Conservation (phyloP, 2,329 filamentous ascomycete genomes). For the Beauveria scarabaeidicola region DNA sequence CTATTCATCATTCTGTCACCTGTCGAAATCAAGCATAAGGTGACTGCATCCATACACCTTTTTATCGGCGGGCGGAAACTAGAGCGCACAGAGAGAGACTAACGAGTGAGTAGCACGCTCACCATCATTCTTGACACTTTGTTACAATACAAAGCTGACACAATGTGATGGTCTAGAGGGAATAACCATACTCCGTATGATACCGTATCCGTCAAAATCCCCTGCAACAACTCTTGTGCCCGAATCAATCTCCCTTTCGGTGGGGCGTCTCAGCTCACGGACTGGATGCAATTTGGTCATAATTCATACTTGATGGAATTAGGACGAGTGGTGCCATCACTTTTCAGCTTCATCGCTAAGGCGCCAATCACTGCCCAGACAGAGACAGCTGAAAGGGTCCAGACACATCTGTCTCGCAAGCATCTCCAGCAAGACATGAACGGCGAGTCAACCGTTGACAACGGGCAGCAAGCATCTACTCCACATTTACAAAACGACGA, state of each 20-base stretch:
- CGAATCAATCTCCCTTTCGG: background rate
- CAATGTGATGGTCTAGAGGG: too few species aligned
- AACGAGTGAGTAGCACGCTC: background rate
- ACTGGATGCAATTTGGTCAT: background rate
- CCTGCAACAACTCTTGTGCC: too few species aligned
- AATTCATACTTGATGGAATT: too few species aligned
- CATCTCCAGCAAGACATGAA: background rate
- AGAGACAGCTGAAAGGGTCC: background rate
- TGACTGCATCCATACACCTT: background rate
- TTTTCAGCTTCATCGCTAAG: background rate
- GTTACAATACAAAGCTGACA: background rate
- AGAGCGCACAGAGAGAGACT: conserved; percentile 1
- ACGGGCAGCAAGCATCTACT: too few species aligned
- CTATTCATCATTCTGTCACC: too few species aligned
- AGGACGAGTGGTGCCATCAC: background rate
- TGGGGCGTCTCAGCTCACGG: background rate
- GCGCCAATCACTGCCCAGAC: background rate
- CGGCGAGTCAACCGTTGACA: background rate
- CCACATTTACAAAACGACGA: too few species aligned
- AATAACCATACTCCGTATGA: too few species aligned
- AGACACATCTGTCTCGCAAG: background rate
- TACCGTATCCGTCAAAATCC: too few species aligned
- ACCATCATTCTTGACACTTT: background rate
- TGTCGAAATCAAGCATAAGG: too few species aligned
- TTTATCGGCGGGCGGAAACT: background rate